Base-by-base conservation (phyloP, 257 asterid genomes). In the Plantago elongata region DNA sequence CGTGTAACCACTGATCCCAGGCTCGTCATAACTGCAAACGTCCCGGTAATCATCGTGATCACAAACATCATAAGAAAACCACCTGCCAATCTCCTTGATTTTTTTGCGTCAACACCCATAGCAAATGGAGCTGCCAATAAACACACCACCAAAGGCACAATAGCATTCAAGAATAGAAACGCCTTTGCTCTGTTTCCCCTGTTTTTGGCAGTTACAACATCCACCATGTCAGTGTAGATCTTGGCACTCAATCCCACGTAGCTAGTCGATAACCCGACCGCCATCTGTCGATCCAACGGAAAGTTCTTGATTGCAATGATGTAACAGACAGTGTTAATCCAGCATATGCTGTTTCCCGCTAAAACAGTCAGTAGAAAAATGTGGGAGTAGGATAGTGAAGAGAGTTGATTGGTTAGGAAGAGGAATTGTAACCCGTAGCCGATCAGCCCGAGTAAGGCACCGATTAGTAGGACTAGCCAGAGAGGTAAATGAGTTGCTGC, bases 371-470 rank as follows among this genome's bases (percentile, higher is more conserved):
- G 93, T 0, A 74, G 2, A 40, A 89, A 86, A 13, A 82, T 59
- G 0, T 77, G 87, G 72, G 74, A 51, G 64, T 86, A 89, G 0
- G 89, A 68, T 1, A 86, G 71, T 0, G 78, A 61, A 1, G 54
- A 3, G 44, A 74, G 44, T 1, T 65, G 67, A 54, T 68, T 52
- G 0, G 79, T 45, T 10, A 90, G 60, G 54, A 88, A 83, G 11
- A 88, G 84, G 62, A 67, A 90, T 42, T 85, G 97, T 0, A 87
- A n/a, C 30, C 97, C 97, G 11, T 87, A 90, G 5, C 95, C 96
- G 2, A 87, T 4, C 1, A 80, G 37, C 15, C 96, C 95, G 22
- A 90, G 86, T 6, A 64, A 6, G 0, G 94, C 66, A 49, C 95
- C 95, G 38, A 84, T 77, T 61, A 86, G 62, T 18, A 89, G 89